phyloP scores from a whole-genome alignment of 73 alveolate genomes.

The Blepharisma japonicum region DNA sequence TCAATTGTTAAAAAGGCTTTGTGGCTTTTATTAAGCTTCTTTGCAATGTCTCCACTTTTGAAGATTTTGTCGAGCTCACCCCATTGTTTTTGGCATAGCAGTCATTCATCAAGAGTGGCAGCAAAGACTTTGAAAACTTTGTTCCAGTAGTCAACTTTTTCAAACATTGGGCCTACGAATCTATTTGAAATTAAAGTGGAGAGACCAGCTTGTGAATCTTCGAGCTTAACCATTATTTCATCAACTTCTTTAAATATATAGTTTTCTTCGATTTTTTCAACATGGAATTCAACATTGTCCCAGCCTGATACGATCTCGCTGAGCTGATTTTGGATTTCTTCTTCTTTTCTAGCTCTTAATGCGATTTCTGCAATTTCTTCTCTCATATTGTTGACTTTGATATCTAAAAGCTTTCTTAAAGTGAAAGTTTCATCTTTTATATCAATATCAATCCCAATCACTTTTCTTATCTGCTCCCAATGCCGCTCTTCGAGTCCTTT shows the following conservation, averaged over 20 bases:
- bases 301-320: slow-evolving; percentile 49
- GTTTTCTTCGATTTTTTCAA: slow-evolving; percentile 47
- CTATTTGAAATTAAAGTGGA: slow-evolving; percentile 45
- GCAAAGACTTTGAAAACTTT: slow-evolving; percentile 24
- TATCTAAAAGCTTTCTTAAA: slow-evolving; percentile 59
- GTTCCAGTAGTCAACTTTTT: slow-evolving; percentile 40
- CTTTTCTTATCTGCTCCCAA: slow-evolving; percentile 46
- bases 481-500: slow-evolving; percentile 46
- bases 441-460: slow-evolving; percentile 33
- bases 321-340: slow-evolving; percentile 63
- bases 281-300: slow-evolving; percentile 39
- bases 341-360: slow-evolving; percentile 81
- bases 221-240: slow-evolving; percentile 44
- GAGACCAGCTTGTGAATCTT: slow-evolving; percentile 51
- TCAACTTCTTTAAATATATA: slow-evolving; percentile 45
- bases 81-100: slow-evolving; percentile 74
- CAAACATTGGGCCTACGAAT: slow-evolving; percentile 47
- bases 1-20: slow-evolving; percentile 72
- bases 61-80: slow-evolving; percentile 73
- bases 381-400: slow-evolving; percentile 58
- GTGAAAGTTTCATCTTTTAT: slow-evolving; percentile 62
- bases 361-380: slow-evolving; percentile 74
- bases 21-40: slow-evolving; percentile 75
- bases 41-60: slow-evolving; percentile 83
- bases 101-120: slow-evolving; percentile 54